phyloP scores from a whole-genome alignment of 441 rosid species.

The Pelargonium citronellum region DNA sequence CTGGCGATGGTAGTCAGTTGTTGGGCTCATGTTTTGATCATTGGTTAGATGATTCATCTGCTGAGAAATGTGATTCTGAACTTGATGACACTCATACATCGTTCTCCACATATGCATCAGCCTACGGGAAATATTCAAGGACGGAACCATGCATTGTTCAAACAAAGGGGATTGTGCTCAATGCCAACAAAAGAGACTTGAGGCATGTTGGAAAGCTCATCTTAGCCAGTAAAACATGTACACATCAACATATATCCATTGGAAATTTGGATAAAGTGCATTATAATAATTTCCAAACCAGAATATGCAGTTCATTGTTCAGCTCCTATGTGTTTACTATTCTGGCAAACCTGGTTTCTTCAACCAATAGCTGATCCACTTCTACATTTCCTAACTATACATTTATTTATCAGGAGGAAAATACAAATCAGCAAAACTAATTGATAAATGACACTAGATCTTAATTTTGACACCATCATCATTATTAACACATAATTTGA shows the following conservation, averaged over 20 bases:
- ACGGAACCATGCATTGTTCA: constrained; percentile 1
- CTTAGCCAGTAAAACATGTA: neutral
- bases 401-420: constrained; percentile 2
- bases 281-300: neutral
- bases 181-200: neutral
- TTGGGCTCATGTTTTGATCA: constrained; percentile 40
- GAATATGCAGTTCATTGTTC: neutral
- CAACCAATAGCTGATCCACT: neutral
- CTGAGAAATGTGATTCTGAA: constrained; percentile 71
- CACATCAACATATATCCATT: neutral
- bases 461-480: neutral
- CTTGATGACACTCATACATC: constrained; percentile 76
- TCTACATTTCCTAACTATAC: neutral
- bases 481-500: neutral
- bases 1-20: constrained; percentile 61
- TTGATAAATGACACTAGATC: neutral
- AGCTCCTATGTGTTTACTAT: neutral
- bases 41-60: constrained; percentile 56
- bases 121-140: constrained; percentile 34
- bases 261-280: neutral
- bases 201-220: constrained; percentile 2
- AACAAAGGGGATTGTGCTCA: neutral
- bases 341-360: neutral
- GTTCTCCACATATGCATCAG: constrained; percentile 66
- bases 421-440: constrained; percentile 1